Evolutionary conservation across 352 stramenopile genomes (phyloP).

Genomic region (Globisporangium apiculatum): DNA sequence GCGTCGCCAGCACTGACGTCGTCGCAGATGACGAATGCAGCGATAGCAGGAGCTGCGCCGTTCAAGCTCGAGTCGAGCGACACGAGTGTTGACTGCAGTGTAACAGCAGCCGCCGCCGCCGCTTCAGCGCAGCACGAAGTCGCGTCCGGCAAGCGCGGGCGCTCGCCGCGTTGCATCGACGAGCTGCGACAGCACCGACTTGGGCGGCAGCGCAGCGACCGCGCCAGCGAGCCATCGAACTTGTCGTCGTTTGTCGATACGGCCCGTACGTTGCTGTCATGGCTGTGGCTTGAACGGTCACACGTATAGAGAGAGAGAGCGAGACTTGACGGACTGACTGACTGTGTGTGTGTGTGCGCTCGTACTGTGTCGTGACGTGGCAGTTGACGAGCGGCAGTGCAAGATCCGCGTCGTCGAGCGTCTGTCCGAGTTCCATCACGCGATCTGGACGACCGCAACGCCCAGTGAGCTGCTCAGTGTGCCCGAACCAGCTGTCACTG

Average conservation of each 20-base stretch:
- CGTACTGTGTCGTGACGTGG: not conserved
- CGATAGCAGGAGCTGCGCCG: not conserved
- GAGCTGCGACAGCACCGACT: not conserved
- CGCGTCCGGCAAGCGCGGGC: constrained; percentile 36
- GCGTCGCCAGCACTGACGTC: constrained; percentile 16
- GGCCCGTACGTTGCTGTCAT: constrained; percentile 30
- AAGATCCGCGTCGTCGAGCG: constrained; percentile 85
- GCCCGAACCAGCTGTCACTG: not conserved
- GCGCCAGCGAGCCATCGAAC: constrained; percentile 18
- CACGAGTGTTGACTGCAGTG: too few relatives aligned
- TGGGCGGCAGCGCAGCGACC: constrained; percentile 2
- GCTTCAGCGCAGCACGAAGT: not conserved
- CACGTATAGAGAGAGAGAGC: not conserved
- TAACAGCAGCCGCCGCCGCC: not conserved
- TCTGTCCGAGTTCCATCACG: constrained; percentile 75
- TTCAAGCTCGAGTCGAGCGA: not conserved
- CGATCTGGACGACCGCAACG: constrained; percentile 48
- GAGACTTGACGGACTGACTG: not conserved
- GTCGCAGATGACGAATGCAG: not conserved
- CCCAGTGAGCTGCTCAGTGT: constrained; percentile 10
- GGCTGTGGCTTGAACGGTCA: constrained; percentile 1
- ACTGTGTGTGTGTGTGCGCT: not conserved
- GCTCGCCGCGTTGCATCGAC: constrained; percentile 20
- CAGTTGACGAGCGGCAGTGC: constrained; percentile 83
- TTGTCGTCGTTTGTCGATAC: constrained; percentile 68